These are phyloP conservation scores for Cercophora scortea DNA, from an alignment of 495 filamentous ascomycete species.

Conservation along the genomic window DNA sequence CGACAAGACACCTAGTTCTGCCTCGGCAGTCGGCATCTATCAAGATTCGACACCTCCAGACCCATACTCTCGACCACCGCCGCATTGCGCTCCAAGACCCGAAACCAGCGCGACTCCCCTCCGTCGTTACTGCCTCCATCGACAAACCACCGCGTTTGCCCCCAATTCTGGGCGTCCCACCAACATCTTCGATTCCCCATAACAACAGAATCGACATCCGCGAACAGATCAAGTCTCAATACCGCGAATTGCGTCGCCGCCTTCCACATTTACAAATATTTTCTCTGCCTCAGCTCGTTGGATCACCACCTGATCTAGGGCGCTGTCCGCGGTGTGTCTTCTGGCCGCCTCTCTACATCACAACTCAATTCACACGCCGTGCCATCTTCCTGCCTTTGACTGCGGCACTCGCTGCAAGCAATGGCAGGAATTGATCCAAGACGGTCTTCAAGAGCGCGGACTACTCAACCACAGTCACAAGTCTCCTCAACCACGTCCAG, in stretches of 20 bases:
- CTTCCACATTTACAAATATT: no score
- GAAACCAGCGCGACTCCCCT: not conserved
- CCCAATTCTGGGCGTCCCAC: no score
- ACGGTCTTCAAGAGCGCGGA: constrained; percentile 86
- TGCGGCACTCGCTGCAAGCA: constrained; percentile 25
- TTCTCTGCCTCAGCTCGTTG: no score
- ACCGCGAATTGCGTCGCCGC: no score
- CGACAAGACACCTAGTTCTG: no score
- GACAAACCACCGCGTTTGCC: not conserved
- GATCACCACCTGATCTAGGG: no score
- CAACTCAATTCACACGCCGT: not conserved
- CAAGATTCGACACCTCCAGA: not conserved
- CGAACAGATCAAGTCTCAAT: no score
- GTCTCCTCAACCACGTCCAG: constrained; percentile 74
- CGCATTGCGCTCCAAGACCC: not conserved
- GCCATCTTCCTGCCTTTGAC: constrained; percentile 10
- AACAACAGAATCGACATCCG: no score
- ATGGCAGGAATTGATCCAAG: constrained; percentile 62
- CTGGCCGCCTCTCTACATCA: no score
- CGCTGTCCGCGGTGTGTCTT: no score
- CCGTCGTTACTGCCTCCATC: not conserved
- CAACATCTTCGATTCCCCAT: no score
- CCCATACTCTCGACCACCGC: not conserved
- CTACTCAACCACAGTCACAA: constrained; percentile 67
- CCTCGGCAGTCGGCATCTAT: no score